Conservation (phyloP, 1,139 yeast genomes). For the Magnusiomyces tetraspermus region DNA sequence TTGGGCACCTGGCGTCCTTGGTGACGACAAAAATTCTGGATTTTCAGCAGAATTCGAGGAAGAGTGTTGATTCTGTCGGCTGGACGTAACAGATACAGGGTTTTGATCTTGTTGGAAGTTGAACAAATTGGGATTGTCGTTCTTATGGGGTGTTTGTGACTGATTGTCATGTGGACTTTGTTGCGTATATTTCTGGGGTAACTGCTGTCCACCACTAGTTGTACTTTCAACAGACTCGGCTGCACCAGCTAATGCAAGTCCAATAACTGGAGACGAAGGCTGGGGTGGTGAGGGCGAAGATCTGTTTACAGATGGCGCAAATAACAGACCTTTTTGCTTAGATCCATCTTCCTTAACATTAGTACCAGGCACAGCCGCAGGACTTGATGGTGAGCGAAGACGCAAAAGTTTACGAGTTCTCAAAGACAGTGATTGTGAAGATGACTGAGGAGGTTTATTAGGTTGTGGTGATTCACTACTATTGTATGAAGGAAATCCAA, state of each 20-base stretch:
- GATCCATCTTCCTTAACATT: no score
- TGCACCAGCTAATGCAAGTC: neutral
- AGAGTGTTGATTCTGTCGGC: neutral
- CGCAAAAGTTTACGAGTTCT: conserved; percentile 26
- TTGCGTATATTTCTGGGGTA: no score
- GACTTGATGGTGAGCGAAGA: conserved; percentile 36
- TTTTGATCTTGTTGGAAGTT: neutral
- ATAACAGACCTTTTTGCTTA: neutral
- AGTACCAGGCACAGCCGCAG: conserved; percentile 17
- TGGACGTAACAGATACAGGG: neutral
- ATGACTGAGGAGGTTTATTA: neutral
- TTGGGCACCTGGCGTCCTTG: conserved; percentile 7
- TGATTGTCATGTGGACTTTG: no score
- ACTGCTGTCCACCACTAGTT: no score
- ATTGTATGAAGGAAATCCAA: neutral
- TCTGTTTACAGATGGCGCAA: neutral
- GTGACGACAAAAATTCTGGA: neutral
- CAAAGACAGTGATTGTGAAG: conserved; percentile 7
- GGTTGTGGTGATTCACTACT: neutral
- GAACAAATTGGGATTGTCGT: conserved; percentile 24
- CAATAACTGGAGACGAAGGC: neutral
- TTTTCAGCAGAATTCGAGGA: neutral
- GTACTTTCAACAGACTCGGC: no score
- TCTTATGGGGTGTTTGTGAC: conserved; percentile 15
- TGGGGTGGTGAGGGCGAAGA: neutral